Percentiles rank a stretch among this genome's conserved stretches.
These are phyloP conservation scores for Coniella lustricola DNA, from an alignment of 2,329 filamentous ascomycete genomes.

Conservation along the genomic window DNA sequence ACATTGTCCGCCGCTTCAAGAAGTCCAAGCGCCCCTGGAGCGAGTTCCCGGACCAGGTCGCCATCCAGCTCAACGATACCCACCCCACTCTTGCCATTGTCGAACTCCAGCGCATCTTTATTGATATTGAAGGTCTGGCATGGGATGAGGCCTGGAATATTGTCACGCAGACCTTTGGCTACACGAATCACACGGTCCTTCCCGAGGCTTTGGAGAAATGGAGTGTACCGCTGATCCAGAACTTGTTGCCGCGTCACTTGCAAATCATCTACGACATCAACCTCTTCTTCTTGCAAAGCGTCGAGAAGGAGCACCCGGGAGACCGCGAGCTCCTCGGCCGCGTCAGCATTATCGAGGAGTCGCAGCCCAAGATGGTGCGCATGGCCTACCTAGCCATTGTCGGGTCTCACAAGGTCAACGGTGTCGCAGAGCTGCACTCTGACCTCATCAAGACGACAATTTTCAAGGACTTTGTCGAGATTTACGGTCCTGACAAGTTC, in stretches of 20 bases:
- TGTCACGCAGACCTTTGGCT: slow-evolving; percentile 74
- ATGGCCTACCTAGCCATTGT: slow-evolving; percentile 96
- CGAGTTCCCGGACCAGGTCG: slow-evolving; percentile 89
- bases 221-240: slow-evolving; percentile 87
- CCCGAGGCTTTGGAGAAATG: slow-evolving; percentile 97
- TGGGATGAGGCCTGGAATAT: slow-evolving; percentile 92
- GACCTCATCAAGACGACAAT: slow-evolving; percentile 99
- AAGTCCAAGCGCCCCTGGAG: slow-evolving; percentile 88
- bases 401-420: slow-evolving; percentile 98
- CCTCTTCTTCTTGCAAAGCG: slow-evolving; percentile 80
- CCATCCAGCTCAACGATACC: slow-evolving; percentile 96
- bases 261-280: slow-evolving; percentile 99
- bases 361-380: slow-evolving; percentile 92
- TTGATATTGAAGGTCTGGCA: slow-evolving; percentile 82
- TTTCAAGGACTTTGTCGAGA: slow-evolving; percentile 95
- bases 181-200: slow-evolving; percentile 97
- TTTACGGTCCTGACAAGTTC: slow-evolving; percentile 93
- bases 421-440: slow-evolving; percentile 94
- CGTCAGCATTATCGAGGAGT: slow-evolving; percentile 98
- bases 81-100: slow-evolving; percentile 95
- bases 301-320: slow-evolving; percentile 85
- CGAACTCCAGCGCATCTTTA: slow-evolving; percentile 85
- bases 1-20: slow-evolving; percentile 97
- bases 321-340: slow-evolving; percentile 77
- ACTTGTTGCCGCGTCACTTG: slow-evolving; percentile 86